A percentile compares a stretch with the other conserved stretches of the same genome.
Conservation (phyloP, 2,329 filamentous ascomycete species). For the Drechslera avenae region DNA sequence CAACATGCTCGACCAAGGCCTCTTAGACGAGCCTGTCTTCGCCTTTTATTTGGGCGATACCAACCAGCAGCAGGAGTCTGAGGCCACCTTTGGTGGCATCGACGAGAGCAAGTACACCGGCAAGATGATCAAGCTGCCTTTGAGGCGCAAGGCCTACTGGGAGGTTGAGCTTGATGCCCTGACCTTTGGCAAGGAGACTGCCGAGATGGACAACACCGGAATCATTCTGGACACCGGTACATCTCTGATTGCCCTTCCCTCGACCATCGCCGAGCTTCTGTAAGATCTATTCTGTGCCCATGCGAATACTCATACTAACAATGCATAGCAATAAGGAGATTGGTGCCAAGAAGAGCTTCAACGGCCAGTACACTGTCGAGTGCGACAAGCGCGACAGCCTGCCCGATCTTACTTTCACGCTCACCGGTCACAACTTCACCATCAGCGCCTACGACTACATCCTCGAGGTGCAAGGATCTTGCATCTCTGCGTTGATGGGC, state of each 20-base stretch:
- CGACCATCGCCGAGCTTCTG: conserved; percentile 88
- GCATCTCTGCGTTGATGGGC: conserved; percentile 96
- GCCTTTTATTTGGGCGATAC: conserved; percentile 90
- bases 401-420: conserved; percentile 88
- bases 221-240: conserved; percentile 98
- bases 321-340: conserved; percentile 80
- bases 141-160: conserved; percentile 99
- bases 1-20: conserved; percentile 87
- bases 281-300: conserved; percentile 45
- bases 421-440: conserved; percentile 90
- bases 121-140: conserved; percentile 88
- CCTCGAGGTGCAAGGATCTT: conserved; percentile 90
- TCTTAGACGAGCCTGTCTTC: conserved; percentile 91
- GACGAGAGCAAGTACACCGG: conserved; percentile 82
- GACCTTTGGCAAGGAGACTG: conserved; percentile 81
- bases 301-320: conserved; percentile 19
- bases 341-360: conserved; percentile 96
- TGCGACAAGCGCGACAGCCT: conserved; percentile 82
- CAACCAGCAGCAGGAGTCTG: conserved; percentile 75
- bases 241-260: conserved; percentile 93
- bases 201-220: conserved; percentile 91
- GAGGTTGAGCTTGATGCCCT: conserved; percentile 96
- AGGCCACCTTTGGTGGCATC: conserved; percentile 87
- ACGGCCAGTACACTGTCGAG: conserved; percentile 94
- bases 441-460: conserved; percentile 92